A percentile compares a stretch with the other conserved stretches of the same genome.
Conservation (phyloP, 2,329 filamentous ascomycete species). For the Cercospora sesami region DNA sequence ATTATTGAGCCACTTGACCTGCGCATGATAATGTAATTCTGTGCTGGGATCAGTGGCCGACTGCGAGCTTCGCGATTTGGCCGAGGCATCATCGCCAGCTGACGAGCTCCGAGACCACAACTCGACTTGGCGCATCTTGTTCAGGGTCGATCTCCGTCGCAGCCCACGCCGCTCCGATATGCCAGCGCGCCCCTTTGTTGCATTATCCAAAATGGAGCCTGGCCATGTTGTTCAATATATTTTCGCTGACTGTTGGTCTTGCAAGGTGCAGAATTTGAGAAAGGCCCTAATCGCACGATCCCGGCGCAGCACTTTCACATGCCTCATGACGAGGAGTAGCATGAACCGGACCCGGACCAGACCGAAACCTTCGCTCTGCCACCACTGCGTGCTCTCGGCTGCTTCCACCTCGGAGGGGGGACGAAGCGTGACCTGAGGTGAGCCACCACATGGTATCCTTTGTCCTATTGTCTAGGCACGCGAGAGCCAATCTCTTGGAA, state of each 20-base stretch:
- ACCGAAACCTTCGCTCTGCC: background rate
- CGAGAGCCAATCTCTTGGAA: background rate
- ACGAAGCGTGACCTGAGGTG: background rate
- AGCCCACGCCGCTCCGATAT: background rate
- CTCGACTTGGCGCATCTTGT: background rate
- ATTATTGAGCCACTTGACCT: background rate
- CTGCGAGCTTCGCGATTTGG: background rate
- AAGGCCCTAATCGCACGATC: background rate
- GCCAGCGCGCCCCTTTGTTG: background rate
- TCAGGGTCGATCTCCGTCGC: background rate
- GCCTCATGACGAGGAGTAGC: background rate
- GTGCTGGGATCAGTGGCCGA: background rate
- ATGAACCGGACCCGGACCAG: background rate
- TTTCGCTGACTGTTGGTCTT: background rate
- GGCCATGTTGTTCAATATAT: background rate
- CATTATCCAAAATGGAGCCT: background rate
- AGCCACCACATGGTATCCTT: constrained; percentile 1
- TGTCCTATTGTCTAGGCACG: background rate
- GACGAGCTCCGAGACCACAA: background rate
- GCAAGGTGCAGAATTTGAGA: background rate
- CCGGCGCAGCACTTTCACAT: constrained; percentile 1
- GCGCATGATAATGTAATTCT: background rate
- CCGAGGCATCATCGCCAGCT: background rate
- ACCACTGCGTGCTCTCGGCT: background rate
- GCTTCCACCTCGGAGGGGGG: background rate